Evolutionary conservation across 495 filamentous ascomycete genomes (phyloP).

Genomic region (Rhypophila decipiens): DNA sequence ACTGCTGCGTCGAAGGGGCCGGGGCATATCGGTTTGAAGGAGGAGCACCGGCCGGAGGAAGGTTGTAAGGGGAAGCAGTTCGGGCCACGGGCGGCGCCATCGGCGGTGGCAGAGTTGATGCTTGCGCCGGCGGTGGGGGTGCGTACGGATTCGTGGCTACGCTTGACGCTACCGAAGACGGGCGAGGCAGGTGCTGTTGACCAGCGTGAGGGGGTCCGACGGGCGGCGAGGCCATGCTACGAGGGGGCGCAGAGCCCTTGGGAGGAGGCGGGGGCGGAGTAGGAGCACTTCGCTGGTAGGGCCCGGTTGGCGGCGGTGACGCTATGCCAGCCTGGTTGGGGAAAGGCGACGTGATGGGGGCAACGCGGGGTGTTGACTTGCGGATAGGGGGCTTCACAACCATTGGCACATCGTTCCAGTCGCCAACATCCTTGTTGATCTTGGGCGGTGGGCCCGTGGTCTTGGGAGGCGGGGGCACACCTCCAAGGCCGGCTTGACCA

Average conservation of each 20-base stretch:
- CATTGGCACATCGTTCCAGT: slow-evolving; percentile 95
- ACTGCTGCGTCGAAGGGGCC: slow-evolving; percentile 56
- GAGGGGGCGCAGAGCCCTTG: slow-evolving; percentile 47
- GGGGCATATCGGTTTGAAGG: slow-evolving; percentile 83
- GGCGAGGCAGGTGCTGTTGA: slow-evolving; percentile 43
- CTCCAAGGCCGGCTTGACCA: slow-evolving; percentile 9
- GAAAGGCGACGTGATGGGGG: slow-evolving; percentile 60
- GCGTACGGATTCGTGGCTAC: slow-evolving; percentile 68
- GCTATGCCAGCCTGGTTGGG: slow-evolving; percentile 47
- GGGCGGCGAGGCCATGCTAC: slow-evolving; percentile 46
- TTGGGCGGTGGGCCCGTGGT: slow-evolving; percentile 64
- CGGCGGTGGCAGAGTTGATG: slow-evolving; percentile 32
- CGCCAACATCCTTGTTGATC: slow-evolving; percentile 58
- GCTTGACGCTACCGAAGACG: slow-evolving; percentile 60
- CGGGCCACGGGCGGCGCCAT: slow-evolving; percentile 55
- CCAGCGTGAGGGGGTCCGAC: slow-evolving; percentile 38
- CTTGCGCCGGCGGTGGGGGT: slow-evolving; percentile 32
- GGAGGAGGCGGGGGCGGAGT: slow-evolving; percentile 52
- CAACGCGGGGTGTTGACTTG: slow-evolving; percentile 61
- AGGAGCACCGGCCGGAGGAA: slow-evolving; percentile 66
- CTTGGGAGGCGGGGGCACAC: slow-evolving; percentile 28
- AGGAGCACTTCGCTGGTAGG: slow-evolving; percentile 23
- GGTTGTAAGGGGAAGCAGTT: slow-evolving; percentile 83
- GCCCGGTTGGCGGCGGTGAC: slow-evolving; percentile 41
- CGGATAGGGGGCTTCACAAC: slow-evolving; percentile 67